Evolutionary conservation across 306 rosid genomes (phyloP).

Genomic region (Luffa aegyptiaca): DNA sequence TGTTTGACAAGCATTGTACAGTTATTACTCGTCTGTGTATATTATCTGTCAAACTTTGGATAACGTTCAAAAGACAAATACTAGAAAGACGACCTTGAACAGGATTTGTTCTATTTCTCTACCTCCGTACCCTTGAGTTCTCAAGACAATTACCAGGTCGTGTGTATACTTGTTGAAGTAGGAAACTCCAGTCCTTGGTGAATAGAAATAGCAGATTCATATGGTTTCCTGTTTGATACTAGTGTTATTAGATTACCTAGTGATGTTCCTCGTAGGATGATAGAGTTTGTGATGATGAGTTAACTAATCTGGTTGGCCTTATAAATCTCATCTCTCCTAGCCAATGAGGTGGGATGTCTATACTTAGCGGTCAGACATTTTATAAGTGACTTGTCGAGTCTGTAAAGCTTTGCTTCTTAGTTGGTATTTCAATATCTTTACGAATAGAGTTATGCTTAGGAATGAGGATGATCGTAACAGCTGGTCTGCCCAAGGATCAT

Average conservation of each 20-base stretch:
- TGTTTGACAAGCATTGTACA: neutral
- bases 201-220: neutral
- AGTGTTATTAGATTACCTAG: neutral
- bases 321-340: neutral
- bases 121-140: neutral
- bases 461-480: neutral
- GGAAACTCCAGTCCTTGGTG: neutral
- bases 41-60: slow-evolving; percentile 7
- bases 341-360: neutral
- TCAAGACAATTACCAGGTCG: neutral
- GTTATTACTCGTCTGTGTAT: neutral
- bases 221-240: neutral
- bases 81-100: neutral
- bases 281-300: neutral
- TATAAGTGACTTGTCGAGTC: neutral
- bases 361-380: neutral
- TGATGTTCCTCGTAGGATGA: neutral
- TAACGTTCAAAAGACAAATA: neutral
- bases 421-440: neutral
- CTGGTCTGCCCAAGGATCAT: neutral
- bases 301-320: neutral
- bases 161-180: neutral
- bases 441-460: neutral
- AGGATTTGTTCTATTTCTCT: neutral
- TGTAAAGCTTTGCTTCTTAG: neutral